Evolutionary conservation across 2,329 filamentous ascomycete genomes (phyloP).

Genomic region (Aureobasidium leucospermi): DNA sequence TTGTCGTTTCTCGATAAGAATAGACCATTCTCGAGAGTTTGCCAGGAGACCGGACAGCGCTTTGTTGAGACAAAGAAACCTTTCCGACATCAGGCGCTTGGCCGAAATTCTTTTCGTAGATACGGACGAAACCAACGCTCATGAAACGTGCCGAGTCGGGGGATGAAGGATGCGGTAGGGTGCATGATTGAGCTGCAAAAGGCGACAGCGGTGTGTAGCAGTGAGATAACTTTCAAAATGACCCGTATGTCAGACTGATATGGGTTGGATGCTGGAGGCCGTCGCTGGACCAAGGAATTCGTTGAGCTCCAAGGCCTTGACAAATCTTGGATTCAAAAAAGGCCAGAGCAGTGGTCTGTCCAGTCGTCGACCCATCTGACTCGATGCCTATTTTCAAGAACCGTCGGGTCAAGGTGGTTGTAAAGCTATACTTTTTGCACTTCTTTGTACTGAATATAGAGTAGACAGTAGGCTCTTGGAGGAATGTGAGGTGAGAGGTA

Average conservation of each 20-base stretch:
- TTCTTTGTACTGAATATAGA: slow-evolving; percentile 13
- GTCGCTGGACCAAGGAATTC: slow-evolving; percentile 7
- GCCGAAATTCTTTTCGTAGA: slow-evolving; percentile 3
- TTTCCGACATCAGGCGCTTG: not conserved
- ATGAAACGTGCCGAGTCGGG: slow-evolving; percentile 5
- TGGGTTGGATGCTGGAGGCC: slow-evolving; percentile 13
- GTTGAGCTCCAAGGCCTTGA: slow-evolving; percentile 7
- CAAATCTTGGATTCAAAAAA: not conserved
- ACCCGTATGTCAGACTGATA: slow-evolving; percentile 11
- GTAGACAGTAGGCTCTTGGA: not conserved
- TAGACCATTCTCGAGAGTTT: not conserved
- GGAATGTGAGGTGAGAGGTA: slow-evolving; percentile 13
- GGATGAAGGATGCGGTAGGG: slow-evolving; percentile 5
- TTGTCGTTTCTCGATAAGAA: slow-evolving; percentile 5
- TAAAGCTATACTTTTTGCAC: not conserved
- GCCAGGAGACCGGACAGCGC: not conserved
- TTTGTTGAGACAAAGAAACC: slow-evolving; percentile 1
- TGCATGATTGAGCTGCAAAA: slow-evolving; percentile 14
- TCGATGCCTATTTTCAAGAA: not conserved
- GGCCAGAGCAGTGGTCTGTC: not conserved
- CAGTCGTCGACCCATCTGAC: not conserved
- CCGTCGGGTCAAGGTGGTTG: not conserved
- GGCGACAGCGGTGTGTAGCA: slow-evolving; percentile 8
- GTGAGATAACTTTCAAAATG: slow-evolving; percentile 2
- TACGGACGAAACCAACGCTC: slow-evolving; percentile 3